Base-by-base conservation (phyloP, 352 stramenopile species). In the Halophytophthora batemanensis region DNA sequence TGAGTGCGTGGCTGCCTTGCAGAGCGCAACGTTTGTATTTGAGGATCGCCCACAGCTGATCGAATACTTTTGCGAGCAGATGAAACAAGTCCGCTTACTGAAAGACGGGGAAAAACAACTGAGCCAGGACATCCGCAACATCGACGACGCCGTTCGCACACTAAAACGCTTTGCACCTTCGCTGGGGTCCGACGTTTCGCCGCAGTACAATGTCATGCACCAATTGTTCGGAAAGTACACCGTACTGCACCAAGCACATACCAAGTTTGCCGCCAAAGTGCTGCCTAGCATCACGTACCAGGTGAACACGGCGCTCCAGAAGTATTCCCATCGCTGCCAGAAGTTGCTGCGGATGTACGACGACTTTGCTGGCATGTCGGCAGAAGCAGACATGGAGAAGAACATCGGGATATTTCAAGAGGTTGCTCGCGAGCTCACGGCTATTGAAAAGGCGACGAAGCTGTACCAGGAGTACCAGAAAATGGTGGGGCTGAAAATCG, bases 401-500 rank as follows among this genome's bases (percentile, higher is more conserved):
- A 73, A 87, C 22, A 45, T 82, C 3, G 49, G 35, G 4, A 59
- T 47, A 12, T 84, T 85, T 47, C 58, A 86, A 58, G 77, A 88
- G 10, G 69, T 80, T 22, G 52, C 61, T 3, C 50, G 59, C 4
- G 77, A 90, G 19, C 56, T 88, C 11, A 28, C 57, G 28, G 45
- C 52, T 7, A 87, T 88, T 28, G 63, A 74, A 45, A 73, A 82
- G 23, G 65, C 80, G 4, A 71, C 70, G 3, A 59, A 50, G 23
- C 43, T 86, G n/a, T 90, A 88, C 33, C 69, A 85, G 54, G 73
- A 83, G 14, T 90, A 88, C 40, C 77, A 90, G 39, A 64, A 64
- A 38, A 83, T 87, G 65, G 75, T 88, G 10, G 75, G 75, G 6
- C 59, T 87, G 22, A 86, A 87, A 34, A 59, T 80, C 12, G 71